Evolutionary conservation across 2,329 filamentous ascomycete genomes (phyloP).

Genomic region (Colletotrichum abscissum): DNA sequence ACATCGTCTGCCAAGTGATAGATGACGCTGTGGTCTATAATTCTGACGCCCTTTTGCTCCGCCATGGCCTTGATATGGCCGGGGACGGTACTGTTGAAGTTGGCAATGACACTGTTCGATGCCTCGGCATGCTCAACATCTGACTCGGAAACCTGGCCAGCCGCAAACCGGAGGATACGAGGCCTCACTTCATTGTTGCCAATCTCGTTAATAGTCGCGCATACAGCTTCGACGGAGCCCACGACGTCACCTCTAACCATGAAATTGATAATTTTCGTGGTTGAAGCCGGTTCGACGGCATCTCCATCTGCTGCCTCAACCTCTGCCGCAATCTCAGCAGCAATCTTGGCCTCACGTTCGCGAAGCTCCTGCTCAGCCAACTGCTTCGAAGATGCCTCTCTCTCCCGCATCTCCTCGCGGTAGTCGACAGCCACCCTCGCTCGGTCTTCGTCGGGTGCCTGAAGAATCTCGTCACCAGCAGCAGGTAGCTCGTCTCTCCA

Average conservation of each 20-base stretch:
- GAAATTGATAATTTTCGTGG: conserved; percentile 75
- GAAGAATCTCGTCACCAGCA: conserved; percentile 88
- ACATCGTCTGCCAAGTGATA: conserved; percentile 83
- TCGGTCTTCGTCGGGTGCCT: conserved; percentile 81
- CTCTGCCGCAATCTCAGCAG: conserved; percentile 49
- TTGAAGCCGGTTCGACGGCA: conserved; percentile 43
- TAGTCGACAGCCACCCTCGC: conserved; percentile 84
- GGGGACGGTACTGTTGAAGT: conserved; percentile 83
- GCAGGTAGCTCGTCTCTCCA: conserved; percentile 86
- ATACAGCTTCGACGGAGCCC: conserved; percentile 92
- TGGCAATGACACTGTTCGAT: conserved; percentile 81
- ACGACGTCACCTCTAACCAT: conserved; percentile 93
- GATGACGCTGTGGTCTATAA: conserved; percentile 89
- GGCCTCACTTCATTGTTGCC: conserved; percentile 87
- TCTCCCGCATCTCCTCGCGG: conserved; percentile 77
- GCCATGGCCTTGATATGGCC: conserved; percentile 77
- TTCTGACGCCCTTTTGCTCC: conserved; percentile 75
- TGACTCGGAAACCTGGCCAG: conserved; percentile 84
- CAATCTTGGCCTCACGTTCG: conserved; percentile 62
- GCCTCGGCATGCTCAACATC: conserved; percentile 89
- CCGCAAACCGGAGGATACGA: conserved; percentile 79
- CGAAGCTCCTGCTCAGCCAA: conserved; percentile 80
- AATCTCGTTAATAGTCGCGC: conserved; percentile 79
- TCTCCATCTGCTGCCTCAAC: conserved; percentile 51
- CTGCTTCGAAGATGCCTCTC: conserved; percentile 81